phyloP scores from a whole-genome alignment of 805 yeast genomes.

The Kregervanrija delftensis region DNA sequence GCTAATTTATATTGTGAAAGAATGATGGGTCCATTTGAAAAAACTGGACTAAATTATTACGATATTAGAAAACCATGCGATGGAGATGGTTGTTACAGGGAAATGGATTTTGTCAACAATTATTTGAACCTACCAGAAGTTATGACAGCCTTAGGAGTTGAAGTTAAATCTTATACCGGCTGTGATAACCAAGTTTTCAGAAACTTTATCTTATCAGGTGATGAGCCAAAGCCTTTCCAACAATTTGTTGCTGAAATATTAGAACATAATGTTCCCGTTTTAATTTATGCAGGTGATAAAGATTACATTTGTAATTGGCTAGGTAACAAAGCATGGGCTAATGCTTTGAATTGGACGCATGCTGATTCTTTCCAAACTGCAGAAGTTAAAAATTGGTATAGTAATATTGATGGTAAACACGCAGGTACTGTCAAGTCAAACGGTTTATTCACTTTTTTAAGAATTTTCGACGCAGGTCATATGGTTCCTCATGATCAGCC shows the following conservation, averaged over 20 bases:
- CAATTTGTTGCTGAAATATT: conserved; percentile 63
- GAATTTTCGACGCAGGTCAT: conserved; percentile 89
- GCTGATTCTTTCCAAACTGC: conserved; percentile 15
- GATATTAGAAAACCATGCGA: conserved; percentile 75
- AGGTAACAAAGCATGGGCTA: conserved; percentile 85
- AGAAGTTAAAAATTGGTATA: conserved; percentile 18
- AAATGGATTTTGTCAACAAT: conserved; percentile 63
- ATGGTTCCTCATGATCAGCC: conserved; percentile 95
- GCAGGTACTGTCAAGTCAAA: conserved; percentile 38
- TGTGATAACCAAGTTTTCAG: conserved; percentile 76
- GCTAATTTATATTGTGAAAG: conserved; percentile 87
- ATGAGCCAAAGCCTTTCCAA: conserved; percentile 89
- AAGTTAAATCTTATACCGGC: conserved; percentile 67
- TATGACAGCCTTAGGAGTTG: conserved; percentile 81
- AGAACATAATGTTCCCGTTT: conserved; percentile 69
- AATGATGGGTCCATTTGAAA: conserved; percentile 73
- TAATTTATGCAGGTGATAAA: conserved; percentile 92
- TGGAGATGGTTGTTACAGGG: conserved; percentile 75
- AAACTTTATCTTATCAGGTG: conserved; percentile 81
- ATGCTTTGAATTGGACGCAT: conserved; percentile 45
- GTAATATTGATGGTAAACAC: conserved; percentile 19
- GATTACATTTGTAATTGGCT: conserved; percentile 97
- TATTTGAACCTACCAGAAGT: conserved; percentile 76
- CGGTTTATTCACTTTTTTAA: conserved; percentile 69
- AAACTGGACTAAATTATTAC: conserved; percentile 85